A percentile compares a stretch with the other conserved stretches of the same genome.
phyloP scores from a whole-genome alignment of 2,329 filamentous ascomycete species.

The Sclerotinia sclerotiorum region DNA sequence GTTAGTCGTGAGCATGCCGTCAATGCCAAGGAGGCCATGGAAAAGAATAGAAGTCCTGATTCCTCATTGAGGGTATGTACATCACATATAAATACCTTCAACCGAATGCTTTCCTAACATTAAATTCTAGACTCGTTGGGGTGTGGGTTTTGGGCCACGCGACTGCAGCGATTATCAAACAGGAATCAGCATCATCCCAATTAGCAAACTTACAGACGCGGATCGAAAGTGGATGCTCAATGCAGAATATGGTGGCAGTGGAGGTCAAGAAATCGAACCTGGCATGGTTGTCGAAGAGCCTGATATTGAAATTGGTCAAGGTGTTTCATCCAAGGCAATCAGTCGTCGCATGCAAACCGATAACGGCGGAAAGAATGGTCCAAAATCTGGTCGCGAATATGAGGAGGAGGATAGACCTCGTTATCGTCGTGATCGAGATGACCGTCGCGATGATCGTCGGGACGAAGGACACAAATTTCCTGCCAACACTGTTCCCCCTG shows the following conservation, averaged over 20 bases:
- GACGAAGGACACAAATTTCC: conserved; percentile 29
- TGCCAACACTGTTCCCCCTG: conserved; percentile 32
- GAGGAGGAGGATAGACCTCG: conserved; percentile 38
- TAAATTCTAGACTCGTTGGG: conserved; percentile 77
- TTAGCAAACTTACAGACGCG: conserved; percentile 88
- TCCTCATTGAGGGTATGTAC: conserved; percentile 44
- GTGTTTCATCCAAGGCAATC: conserved; percentile 90
- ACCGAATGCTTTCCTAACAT: conserved; percentile 4
- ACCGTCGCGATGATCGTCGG: conserved; percentile 25
- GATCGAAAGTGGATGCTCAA: conserved; percentile 97
- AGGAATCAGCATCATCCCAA: conserved; percentile 90
- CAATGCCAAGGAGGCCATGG: conserved; percentile 82
- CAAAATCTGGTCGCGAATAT: conserved; percentile 51
- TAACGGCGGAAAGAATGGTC: conserved; percentile 63
- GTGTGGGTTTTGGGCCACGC: conserved; percentile 92
- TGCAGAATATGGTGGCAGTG: conserved; percentile 89
- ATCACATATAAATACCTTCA: not conserved
- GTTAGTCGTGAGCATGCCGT: conserved; percentile 83
- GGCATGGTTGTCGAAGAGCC: conserved; percentile 94
- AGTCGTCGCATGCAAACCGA: conserved; percentile 69
- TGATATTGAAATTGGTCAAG: conserved; percentile 96
- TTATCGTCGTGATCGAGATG: conserved; percentile 28
- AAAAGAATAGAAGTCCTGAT: conserved; percentile 70
- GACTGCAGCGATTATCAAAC: conserved; percentile 96
- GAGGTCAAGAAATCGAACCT: conserved; percentile 74